Conservation (phyloP, 225 moss, liverwort and hornwort genomes). For the Lunularia cruciata region DNA sequence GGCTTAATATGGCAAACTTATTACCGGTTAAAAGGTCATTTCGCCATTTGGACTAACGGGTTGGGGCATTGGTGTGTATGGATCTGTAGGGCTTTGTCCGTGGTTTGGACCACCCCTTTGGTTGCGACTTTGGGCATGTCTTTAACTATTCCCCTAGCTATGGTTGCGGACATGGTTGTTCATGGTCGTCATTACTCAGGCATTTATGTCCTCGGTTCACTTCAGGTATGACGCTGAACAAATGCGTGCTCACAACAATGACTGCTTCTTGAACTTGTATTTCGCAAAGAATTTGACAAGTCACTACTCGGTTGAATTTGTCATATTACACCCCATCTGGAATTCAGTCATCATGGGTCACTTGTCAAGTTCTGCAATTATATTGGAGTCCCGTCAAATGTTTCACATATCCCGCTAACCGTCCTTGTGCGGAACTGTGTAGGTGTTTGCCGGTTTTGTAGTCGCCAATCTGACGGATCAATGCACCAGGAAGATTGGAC, state of each 20-base stretch:
- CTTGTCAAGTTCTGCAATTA: too few relatives aligned
- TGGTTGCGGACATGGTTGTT: constrained; percentile 93
- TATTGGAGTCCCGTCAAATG: too few relatives aligned
- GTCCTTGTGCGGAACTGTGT: constrained; percentile 17
- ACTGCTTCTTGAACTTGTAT: too few relatives aligned
- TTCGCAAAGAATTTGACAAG: too few relatives aligned
- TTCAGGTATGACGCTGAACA: constrained; percentile 81
- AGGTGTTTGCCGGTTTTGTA: constrained; percentile 98
- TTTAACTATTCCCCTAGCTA: constrained; percentile 91
- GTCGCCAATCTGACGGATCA: constrained; percentile 86
- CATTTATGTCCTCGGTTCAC: constrained; percentile 89
- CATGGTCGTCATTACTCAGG: constrained; percentile 92
- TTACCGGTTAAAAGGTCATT: too few relatives aligned
- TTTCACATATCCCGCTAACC: neutral
- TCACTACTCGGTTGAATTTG: too few relatives aligned
- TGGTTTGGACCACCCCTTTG: constrained; percentile 97
- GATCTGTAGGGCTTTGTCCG: constrained; percentile 86
- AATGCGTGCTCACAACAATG: too few relatives aligned
- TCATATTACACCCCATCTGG: too few relatives aligned
- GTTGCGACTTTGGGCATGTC: constrained; percentile 98
- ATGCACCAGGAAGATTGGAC: constrained; percentile 64
- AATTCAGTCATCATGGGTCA: too few relatives aligned
- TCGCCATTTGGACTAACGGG: too few relatives aligned
- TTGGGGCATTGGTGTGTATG: too few relatives aligned
- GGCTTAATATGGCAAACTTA: too few relatives aligned